These are phyloP conservation scores for Pseudotsuga menziesii DNA, from an alignment of 75 land plant genomes.

Conservation along the genomic window DNA sequence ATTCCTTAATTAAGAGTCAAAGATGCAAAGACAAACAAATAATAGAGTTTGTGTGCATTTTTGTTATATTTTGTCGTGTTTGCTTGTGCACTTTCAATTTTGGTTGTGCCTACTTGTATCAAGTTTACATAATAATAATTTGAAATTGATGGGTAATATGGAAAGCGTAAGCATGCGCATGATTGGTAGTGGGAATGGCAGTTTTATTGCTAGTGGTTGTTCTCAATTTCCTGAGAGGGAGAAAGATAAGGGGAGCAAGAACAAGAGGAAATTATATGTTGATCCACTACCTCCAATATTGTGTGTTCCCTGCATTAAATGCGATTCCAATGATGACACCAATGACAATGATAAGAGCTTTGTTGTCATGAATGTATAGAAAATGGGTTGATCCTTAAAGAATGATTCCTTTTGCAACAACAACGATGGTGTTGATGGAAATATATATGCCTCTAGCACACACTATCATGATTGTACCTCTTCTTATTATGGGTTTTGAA, in stretches of 20 bases:
- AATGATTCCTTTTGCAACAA: background rate
- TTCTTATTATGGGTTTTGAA: constrained; percentile 17
- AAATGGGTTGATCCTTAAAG: background rate
- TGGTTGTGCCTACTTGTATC: no score
- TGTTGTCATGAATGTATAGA: background rate
- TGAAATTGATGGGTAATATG: background rate
- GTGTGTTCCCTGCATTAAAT: constrained; percentile 9
- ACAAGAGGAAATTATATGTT: constrained; percentile 72
- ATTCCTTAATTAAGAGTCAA: no score
- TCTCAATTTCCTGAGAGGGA: constrained; percentile 17
- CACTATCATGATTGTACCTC: background rate
- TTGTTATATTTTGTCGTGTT: background rate
- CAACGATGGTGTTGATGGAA: background rate
- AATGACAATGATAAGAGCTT: background rate
- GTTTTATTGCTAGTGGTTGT: background rate
- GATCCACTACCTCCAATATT: constrained; percentile 37
- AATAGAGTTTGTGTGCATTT: background rate
- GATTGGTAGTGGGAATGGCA: background rate
- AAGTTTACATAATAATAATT: no score
- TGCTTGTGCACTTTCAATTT: no score
- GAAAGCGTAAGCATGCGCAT: constrained; percentile 1
- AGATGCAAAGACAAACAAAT: no score
- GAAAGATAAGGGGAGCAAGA: constrained; percentile 56
- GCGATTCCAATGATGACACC: constrained; percentile 18
- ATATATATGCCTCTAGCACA: background rate